Base-by-base conservation (phyloP, 768 basidiomycete species). In the Porphyrellus cyaneotinctus region DNA sequence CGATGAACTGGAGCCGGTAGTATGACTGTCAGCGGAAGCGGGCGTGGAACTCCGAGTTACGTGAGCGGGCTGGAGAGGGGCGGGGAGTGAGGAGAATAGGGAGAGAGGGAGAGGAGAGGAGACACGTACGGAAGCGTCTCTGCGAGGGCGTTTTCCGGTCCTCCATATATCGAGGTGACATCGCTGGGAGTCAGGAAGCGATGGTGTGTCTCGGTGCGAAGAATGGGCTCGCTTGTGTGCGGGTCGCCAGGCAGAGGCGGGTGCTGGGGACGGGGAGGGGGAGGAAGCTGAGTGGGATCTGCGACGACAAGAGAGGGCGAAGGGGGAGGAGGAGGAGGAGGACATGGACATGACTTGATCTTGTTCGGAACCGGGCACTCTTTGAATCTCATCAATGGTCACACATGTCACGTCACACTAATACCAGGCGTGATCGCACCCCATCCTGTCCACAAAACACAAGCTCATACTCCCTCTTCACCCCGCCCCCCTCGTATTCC, bases 91-190 rank as follows among this genome's bases (percentile, higher is more conserved):
- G 42, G 46, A 18, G 36, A 53, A 47, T 28, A 49, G 56, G 42
- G 36, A 28, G 30, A 52, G 46, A 44, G 28, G 32, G 23, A 51
- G 22, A 37, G 0, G 8, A 7, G 12, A 41, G 22, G 26, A 41
- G 30, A 49, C 26, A 53, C 80, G 59, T 59, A 83, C 83, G 18
- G 75, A 72, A 41, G 68, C 52, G 53, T 79, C 76, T 49, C 76
- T 66, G 22, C 81, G 79, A 30, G 75, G 74, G 48, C 79, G 71
- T 62, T 86, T 86, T 24, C 78, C 77, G 49, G 75, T 74, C 54
- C 78, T 70, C 77, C 78, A 81, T 24, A 69, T 61, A 55, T 83
- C 82, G 26, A 78, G 68, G 60, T 78, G 80, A 75, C 76, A 78
- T 65, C 72, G 80, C 50, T 75, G 75, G 7, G 74, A 51, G 58